phyloP scores from a whole-genome alignment of 495 filamentous ascomycete genomes.

The Aspergillus ellipticus region DNA sequence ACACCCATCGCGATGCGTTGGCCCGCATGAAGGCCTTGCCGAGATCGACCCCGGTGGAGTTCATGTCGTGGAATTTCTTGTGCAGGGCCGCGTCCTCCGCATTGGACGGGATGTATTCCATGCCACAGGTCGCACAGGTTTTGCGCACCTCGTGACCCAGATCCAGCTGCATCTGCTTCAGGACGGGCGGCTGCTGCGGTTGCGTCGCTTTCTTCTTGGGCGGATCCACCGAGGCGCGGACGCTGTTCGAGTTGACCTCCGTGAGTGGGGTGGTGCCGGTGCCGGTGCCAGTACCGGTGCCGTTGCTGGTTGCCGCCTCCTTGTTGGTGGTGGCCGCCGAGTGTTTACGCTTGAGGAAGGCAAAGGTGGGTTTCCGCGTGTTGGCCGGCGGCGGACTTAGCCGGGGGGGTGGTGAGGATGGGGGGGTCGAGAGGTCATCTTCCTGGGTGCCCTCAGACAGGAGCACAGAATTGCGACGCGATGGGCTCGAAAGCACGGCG shows the following conservation, averaged over 20 bases:
- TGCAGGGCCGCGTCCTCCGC: conserved; percentile 62
- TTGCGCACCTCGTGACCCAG: conserved; percentile 56
- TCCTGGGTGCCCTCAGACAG: conserved; percentile 45
- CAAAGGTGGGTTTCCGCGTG: conserved; percentile 50
- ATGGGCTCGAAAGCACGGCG: conserved; percentile 48
- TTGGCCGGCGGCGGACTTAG: conserved; percentile 55
- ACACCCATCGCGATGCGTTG: conserved; percentile 44
- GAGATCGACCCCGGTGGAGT: conserved; percentile 61
- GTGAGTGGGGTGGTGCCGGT: conserved; percentile 43
- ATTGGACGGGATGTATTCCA: conserved; percentile 69
- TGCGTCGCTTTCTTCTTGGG: conserved; percentile 28
- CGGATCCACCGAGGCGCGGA: conserved; percentile 39
- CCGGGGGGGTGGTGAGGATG: conserved; percentile 53
- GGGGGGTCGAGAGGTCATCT: conserved; percentile 49
- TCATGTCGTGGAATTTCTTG: conserved; percentile 65
- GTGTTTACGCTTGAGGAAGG: conserved; percentile 53
- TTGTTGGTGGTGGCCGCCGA: conserved; percentile 16
- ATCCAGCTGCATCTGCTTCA: conserved; percentile 67
- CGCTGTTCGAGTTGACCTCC: conserved; percentile 50
- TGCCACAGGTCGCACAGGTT: conserved; percentile 62
- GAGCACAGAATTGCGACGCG: conserved; percentile 44
- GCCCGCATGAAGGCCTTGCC: conserved; percentile 51
- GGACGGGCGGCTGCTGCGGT: conserved; percentile 28
- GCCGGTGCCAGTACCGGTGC: too few species aligned
- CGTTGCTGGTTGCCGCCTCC: too few species aligned